Evolutionary conservation across 306 rosid genomes (phyloP).

Genomic region (Erythrophleum fordii): DNA sequence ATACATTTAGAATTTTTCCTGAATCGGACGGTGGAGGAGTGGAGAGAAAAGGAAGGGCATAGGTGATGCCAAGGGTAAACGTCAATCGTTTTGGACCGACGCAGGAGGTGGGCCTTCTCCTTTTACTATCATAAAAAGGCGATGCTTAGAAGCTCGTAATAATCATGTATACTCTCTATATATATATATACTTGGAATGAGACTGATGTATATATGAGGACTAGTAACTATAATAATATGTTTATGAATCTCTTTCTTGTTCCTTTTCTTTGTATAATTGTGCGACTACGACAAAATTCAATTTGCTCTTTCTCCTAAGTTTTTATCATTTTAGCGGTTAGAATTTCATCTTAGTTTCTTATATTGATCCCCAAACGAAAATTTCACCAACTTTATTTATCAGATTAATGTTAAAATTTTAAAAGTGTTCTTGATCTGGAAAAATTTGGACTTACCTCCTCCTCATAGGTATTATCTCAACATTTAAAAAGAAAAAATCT

Average conservation of each 20-base stretch:
- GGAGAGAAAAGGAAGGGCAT: slow-evolving; percentile 13
- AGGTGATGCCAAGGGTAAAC: slow-evolving; percentile 32
- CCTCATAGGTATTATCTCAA: neutral
- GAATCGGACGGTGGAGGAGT: slow-evolving; percentile 29
- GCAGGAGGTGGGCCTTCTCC: slow-evolving; percentile 30
- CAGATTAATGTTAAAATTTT: neutral
- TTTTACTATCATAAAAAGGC: neutral
- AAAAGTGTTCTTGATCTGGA: neutral
- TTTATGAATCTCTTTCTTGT: neutral
- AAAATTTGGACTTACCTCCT: neutral
- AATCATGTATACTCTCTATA: slow-evolving; percentile 43
- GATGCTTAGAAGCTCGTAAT: slow-evolving; percentile 32
- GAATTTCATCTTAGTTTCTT: neutral
- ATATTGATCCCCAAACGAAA: neutral
- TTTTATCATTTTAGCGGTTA: neutral
- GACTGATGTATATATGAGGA: slow-evolving; percentile 53
- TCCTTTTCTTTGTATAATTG: neutral
- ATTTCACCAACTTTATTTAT: neutral
- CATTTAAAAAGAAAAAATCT: neutral
- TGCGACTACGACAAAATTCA: neutral
- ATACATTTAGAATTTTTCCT: neutral
- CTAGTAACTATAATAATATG: neutral
- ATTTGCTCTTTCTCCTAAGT: neutral
- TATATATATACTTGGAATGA: slow-evolving; percentile 16
- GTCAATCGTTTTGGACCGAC: slow-evolving; percentile 45